Evolutionary conservation across 805 yeast genomes (phyloP).

Genomic region (Metschnikowia hibisci): DNA sequence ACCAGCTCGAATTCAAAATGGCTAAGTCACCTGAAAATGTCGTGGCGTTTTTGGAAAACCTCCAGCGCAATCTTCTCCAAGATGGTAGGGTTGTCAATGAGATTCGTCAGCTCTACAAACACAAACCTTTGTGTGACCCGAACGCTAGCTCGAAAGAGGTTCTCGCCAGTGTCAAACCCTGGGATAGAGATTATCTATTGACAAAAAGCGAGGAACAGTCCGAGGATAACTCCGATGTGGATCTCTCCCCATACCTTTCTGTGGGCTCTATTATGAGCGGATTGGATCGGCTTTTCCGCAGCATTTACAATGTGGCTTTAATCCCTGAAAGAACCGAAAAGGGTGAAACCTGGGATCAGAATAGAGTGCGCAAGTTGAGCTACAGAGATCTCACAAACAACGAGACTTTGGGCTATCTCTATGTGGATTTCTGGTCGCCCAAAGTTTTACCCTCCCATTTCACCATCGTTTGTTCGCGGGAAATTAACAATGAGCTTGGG

Average conservation of each 20-base stretch:
- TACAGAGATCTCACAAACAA: slow-evolving; percentile 59
- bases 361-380: slow-evolving; percentile 76
- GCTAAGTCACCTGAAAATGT: slow-evolving; percentile 80
- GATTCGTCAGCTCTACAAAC: slow-evolving; percentile 43
- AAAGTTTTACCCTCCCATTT: slow-evolving; percentile 88
- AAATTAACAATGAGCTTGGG: slow-evolving; percentile 46
- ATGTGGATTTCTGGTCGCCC: slow-evolving; percentile 82
- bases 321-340: slow-evolving; percentile 56
- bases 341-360: slow-evolving; percentile 82
- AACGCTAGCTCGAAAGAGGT: slow-evolving; percentile 34
- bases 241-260: slow-evolving; percentile 70
- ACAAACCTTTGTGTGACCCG: slow-evolving; percentile 17
- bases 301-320: slow-evolving; percentile 73
- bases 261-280: slow-evolving; percentile 86
- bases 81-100: slow-evolving; percentile 53
- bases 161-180: slow-evolving; percentile 59
- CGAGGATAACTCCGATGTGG: slow-evolving; percentile 31
- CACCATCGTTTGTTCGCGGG: slow-evolving; percentile 91
- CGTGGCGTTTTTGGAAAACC: slow-evolving; percentile 55
- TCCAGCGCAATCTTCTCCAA: slow-evolving; percentile 47
- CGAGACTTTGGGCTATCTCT: slow-evolving; percentile 68
- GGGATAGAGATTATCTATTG: slow-evolving; percentile 80
- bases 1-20: slow-evolving; percentile 87
- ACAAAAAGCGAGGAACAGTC: slow-evolving; percentile 16
- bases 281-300: slow-evolving; percentile 62